phyloP scores from a whole-genome alignment of 768 basidiomycete species.

The Kwoniella shandongensis region DNA sequence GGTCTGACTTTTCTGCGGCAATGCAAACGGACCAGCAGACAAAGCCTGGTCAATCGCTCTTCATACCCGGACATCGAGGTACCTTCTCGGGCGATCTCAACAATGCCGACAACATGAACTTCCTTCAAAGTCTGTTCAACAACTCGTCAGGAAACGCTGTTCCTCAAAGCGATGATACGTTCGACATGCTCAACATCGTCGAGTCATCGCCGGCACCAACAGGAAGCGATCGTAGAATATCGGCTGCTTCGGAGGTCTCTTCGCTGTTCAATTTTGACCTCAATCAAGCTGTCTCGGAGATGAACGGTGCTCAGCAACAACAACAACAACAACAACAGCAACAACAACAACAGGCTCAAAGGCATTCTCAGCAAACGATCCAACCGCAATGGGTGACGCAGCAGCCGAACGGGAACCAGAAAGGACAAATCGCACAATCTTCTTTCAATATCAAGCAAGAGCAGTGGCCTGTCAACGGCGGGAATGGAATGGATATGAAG shows the following conservation, averaged over 20 bases:
- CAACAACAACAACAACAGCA: background rate
- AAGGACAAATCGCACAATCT: background rate
- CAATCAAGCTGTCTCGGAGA: constrained; percentile 6
- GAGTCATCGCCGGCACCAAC: constrained; percentile 2
- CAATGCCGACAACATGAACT: constrained; percentile 12
- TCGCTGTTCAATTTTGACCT: constrained; percentile 10
- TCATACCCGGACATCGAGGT: constrained; percentile 10
- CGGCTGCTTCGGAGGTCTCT: background rate
- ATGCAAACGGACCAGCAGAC: background rate
- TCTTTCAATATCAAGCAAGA: background rate
- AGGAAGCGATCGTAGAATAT: background rate
- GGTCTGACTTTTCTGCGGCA: background rate
- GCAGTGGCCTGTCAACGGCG: background rate
- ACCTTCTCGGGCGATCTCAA: constrained; percentile 3
- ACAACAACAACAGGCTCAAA: background rate
- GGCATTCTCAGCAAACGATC: constrained; percentile 1
- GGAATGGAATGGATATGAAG: background rate
- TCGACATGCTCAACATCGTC: constrained; percentile 28
- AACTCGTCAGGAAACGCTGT: too few species aligned
- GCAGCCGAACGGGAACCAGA: background rate
- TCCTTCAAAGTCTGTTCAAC: constrained; percentile 18
- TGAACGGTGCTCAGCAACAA: constrained; percentile 1
- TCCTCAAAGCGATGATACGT: constrained; percentile 6
- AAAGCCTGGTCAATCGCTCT: constrained; percentile 13
- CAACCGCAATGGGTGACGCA: constrained; percentile 4